Evolutionary conservation across 805 yeast species (phyloP).

Genomic region (Scheffersomyces amazonensis): DNA sequence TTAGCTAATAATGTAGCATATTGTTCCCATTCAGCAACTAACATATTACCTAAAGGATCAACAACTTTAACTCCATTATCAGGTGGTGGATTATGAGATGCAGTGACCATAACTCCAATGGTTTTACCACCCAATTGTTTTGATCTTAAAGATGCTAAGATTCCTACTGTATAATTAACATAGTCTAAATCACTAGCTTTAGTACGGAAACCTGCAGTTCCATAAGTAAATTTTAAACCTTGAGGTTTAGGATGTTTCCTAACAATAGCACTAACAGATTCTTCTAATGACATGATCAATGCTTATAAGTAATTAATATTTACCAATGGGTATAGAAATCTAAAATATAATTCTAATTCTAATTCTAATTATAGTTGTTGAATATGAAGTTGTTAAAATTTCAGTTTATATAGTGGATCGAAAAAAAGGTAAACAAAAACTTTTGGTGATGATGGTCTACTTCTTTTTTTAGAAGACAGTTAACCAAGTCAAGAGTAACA

Average conservation of each 20-base stretch:
- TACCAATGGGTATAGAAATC: too few relatives aligned
- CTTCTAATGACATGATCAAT: constrained; percentile 6
- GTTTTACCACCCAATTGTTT: constrained; percentile 61
- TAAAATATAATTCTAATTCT: too few relatives aligned
- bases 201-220: constrained; percentile 97
- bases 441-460: too few relatives aligned
- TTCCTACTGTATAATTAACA: constrained; percentile 80
- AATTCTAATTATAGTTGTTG: too few relatives aligned
- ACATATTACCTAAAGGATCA: constrained; percentile 91
- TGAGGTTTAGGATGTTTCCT: constrained; percentile 44
- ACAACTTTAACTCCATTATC: constrained; percentile 94
- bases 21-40: constrained; percentile 78
- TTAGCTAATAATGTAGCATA: constrained; percentile 82
- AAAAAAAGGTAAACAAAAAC: constrained; percentile 4
- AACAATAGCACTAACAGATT: constrained; percentile 3
- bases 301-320: not conserved
- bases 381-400: too few relatives aligned
- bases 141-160: constrained; percentile 83
- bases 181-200: constrained; percentile 68
- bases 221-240: constrained; percentile 55
- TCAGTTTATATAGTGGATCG: too few relatives aligned
- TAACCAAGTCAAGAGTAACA: not conserved
- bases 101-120: constrained; percentile 96
- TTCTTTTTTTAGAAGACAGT: not conserved
- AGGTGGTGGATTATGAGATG: constrained; percentile 87